These are phyloP conservation scores for Neospermospora avenae DNA, from an alignment of 2,329 filamentous ascomycete species.

Conservation along the genomic window DNA sequence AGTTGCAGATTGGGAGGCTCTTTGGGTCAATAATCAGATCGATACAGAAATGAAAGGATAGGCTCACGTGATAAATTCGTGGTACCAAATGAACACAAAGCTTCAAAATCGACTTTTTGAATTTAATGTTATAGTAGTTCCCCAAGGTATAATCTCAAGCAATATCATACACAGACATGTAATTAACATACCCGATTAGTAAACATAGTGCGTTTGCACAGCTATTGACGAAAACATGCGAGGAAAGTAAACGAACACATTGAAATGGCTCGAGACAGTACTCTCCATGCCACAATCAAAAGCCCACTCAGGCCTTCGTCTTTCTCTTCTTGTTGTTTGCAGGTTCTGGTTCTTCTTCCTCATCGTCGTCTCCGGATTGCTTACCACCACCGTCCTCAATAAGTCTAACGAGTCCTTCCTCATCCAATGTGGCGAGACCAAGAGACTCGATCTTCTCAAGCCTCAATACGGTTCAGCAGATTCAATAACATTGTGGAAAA, in stretches of 20 bases:
- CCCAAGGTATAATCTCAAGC: neutral
- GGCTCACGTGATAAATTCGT: too few relatives aligned
- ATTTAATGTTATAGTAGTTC: neutral
- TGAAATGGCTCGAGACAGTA: neutral
- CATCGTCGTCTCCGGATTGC: slow-evolving; percentile 10
- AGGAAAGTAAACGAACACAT: neutral
- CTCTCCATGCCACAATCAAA: neutral
- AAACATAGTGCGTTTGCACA: neutral
- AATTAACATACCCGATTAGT: neutral
- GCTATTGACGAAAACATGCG: neutral
- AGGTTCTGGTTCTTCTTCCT: slow-evolving; percentile 19
- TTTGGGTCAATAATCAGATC: too few relatives aligned
- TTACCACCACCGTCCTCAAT: slow-evolving; percentile 19
- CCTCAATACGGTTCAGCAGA: neutral
- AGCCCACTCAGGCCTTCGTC: slow-evolving; percentile 15
- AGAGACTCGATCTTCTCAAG: slow-evolving; percentile 23
- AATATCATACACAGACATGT: neutral
- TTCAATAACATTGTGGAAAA: too few relatives aligned
- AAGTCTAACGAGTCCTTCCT: slow-evolving; percentile 21
- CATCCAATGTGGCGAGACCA: slow-evolving; percentile 19
- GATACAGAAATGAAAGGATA: too few relatives aligned
- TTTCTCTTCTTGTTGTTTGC: slow-evolving; percentile 21
- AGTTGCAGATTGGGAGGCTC: too few relatives aligned
- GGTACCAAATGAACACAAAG: neutral
- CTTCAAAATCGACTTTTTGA: neutral